Evolutionary conservation across 1,139 yeast genomes (phyloP), one percentile per base, ranked within the genome.

Genomic region (Torulaspora globosa): DNA sequence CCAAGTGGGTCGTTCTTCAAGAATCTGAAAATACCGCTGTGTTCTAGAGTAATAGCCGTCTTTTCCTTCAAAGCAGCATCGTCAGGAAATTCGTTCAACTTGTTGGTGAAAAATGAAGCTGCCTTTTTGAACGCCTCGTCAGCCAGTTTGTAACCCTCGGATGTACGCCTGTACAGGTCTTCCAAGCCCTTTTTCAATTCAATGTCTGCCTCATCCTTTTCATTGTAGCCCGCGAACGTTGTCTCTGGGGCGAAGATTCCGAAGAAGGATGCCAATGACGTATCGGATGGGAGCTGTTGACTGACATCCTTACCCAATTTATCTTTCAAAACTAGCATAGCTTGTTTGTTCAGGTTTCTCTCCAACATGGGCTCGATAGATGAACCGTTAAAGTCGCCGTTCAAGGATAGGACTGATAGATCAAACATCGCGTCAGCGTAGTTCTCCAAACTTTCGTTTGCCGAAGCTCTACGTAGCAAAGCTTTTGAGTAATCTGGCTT

Each of bases 401-500:
- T 79, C 53, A 84, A 74, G 32, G 90, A 80, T 63, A 84, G 73
- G 3, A 95, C 90, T 47, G 97, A 90, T 67, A 87, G 79, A 69
- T 94, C 98, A 67, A 84, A 82, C 79, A 89, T 82, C 44, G 98
- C 92, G 49, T 90, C 96, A 45, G 81, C 78, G 68, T 78, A 88
- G 55, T 77, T 73, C 58, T 82, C 95, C 55, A 87, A 68, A 55
- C 79, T 78, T 70, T 94, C 98, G 65, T 84, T 84, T 28, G 97
- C 95, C 53, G 84, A 80, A 19, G 92, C 88, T 71, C 94, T 74
- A 63, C 90, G 79, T 49, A 84, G 71, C 48, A 85, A 72, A 69
- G 97, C 94, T 73, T 94, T 92, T 59, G 88, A 74, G 70, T 94
- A 92, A 63, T 84, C 92, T 12, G 95, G 96, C 66, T 89, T 85